These are phyloP conservation scores for Aspergillus bridgeri DNA, from an alignment of 495 filamentous ascomycete species.

Conservation along the genomic window DNA sequence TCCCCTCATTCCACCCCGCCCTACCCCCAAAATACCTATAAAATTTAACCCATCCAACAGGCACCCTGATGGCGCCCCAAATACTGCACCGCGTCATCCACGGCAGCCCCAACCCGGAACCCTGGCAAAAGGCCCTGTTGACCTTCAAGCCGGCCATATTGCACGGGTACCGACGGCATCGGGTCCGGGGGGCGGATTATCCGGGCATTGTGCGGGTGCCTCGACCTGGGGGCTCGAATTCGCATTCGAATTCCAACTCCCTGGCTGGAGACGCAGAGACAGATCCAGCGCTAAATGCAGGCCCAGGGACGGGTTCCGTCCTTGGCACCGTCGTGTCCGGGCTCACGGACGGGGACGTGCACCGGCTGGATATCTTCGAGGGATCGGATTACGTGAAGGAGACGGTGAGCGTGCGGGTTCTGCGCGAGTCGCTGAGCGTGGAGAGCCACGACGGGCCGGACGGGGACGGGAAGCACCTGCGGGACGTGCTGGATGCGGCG, in stretches of 20 bases:
- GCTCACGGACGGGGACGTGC: constrained; percentile 70
- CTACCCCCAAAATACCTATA: constrained; percentile 15
- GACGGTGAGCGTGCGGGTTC: constrained; percentile 55
- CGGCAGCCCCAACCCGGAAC: constrained; percentile 48
- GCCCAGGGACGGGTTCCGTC: constrained; percentile 43
- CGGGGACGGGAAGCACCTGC: constrained; percentile 19
- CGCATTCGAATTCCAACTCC: not conserved
- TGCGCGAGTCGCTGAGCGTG: constrained; percentile 38
- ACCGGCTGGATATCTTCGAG: constrained; percentile 79
- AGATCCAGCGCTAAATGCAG: not conserved
- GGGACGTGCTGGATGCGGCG: constrained; percentile 31
- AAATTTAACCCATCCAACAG: constrained; percentile 12
- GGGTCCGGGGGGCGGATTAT: constrained; percentile 68
- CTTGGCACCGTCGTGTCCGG: constrained; percentile 78
- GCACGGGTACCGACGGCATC: constrained; percentile 65
- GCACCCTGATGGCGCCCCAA: constrained; percentile 69
- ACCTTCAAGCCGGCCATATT: constrained; percentile 72
- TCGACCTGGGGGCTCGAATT: not conserved
- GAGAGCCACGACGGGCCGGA: constrained; percentile 6
- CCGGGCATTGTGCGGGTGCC: constrained; percentile 66
- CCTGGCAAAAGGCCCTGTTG: constrained; percentile 53
- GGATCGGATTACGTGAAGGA: constrained; percentile 67
- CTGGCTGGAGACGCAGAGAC: not conserved
- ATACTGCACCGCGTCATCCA: constrained; percentile 83
- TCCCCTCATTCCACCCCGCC: not conserved